Evolutionary conservation across 805 yeast species (phyloP).

Genomic region (Saturnispora mendoncae): DNA sequence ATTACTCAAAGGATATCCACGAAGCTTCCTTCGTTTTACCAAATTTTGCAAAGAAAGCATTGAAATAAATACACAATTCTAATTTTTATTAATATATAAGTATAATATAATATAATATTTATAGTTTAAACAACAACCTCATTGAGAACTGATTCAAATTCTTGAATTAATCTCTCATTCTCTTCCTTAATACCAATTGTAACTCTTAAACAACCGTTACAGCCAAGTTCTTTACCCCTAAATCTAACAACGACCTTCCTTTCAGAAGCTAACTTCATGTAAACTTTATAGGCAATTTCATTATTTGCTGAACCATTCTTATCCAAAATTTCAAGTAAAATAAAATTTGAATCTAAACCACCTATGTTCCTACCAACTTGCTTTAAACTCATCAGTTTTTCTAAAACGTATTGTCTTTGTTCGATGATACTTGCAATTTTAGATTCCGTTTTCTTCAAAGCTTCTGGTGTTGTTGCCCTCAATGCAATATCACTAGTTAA

Average conservation of each 20-base stretch:
- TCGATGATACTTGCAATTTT: slow-evolving; percentile 40
- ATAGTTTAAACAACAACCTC: slow-evolving; percentile 7
- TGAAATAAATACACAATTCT: no score
- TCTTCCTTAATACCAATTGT: slow-evolving; percentile 82
- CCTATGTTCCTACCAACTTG: slow-evolving; percentile 74
- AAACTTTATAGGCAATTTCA: slow-evolving; percentile 55
- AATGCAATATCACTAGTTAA: slow-evolving; percentile 67
- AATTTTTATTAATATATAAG: not conserved
- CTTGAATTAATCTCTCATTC: slow-evolving; percentile 45
- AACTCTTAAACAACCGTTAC: slow-evolving; percentile 78
- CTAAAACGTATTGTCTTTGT: slow-evolving; percentile 49
- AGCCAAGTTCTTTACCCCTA: slow-evolving; percentile 85
- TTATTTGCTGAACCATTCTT: slow-evolving; percentile 56
- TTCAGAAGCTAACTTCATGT: slow-evolving; percentile 59
- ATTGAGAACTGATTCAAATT: slow-evolving; percentile 19
- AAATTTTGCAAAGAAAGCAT: slow-evolving; percentile 63
- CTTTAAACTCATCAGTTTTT: slow-evolving; percentile 44
- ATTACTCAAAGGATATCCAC: slow-evolving; percentile 80
- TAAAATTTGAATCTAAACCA: slow-evolving; percentile 77
- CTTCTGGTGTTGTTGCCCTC: slow-evolving; percentile 56
- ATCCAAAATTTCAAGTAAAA: slow-evolving; percentile 64
- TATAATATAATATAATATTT: not conserved
- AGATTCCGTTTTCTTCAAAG: slow-evolving; percentile 50
- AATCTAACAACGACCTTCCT: slow-evolving; percentile 80
- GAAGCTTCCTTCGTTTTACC: slow-evolving; percentile 87